Evolutionary conservation across 2,329 filamentous ascomycete species (phyloP), one percentile per base, ranked within the genome.

Genomic region (Fusarium sterilihyphosum): DNA sequence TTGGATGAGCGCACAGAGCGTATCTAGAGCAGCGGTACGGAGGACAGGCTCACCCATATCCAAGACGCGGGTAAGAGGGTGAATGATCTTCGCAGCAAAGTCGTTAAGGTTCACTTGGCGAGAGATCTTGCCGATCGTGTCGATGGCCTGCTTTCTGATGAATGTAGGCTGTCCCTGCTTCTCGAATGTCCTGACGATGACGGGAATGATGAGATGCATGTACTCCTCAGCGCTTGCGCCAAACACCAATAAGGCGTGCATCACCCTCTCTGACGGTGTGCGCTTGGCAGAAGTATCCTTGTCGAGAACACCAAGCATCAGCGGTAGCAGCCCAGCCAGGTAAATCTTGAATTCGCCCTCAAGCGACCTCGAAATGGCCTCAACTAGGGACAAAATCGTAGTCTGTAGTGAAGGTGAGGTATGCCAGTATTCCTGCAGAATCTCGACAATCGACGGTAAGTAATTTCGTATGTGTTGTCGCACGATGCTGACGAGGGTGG

Each of bases 261-360:
- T 87, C 8, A 99, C 95, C 77, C 93, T 92, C 81, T 98, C 95
- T 0, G 95, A 97, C 6, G 95, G 93, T 20, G 90, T 88, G n/a
- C 94, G 89, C 78, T 94, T 93, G 4, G 88, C 85, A 3, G 93
- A 92, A 14, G 86, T 88, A 80, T 99, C 96, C 73, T 95, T 93
- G 75, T 99, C 96, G 24, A 99, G 88, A 6, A 97, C 94, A 31
- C 94, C 93, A 5, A 99, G 91, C 96, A 99, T 98, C 59, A 97
- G 87, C 1, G 96, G 97, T 7, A 99, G 88, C 22, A 99, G 86
- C 18, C 92, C 91, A 9, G 96, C 96, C 17, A 99, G 86, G 78
- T 98, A 98, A 49, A 98, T 93, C 82, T 98, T 98, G 87, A 99
- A 99, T 81, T 99, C 96, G 73, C 96, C 96, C 79, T 99, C 96